Evolutionary conservation across 208 protist genomes (phyloP).

Genomic region (Leishmania braziliensis): DNA sequence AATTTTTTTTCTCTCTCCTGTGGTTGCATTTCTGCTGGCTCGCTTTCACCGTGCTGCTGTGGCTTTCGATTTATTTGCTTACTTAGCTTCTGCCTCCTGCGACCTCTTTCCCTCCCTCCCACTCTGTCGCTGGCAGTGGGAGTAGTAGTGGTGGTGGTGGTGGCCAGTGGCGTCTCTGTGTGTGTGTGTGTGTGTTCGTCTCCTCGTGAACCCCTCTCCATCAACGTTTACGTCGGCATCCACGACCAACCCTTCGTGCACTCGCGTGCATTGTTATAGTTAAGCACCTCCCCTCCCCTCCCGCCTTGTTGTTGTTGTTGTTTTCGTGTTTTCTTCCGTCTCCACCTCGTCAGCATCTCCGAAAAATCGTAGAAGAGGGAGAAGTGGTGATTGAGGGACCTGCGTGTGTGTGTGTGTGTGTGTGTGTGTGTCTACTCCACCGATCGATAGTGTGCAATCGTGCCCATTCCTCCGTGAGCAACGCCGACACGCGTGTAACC

Average conservation of each 20-base stretch:
- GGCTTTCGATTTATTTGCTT: not conserved
- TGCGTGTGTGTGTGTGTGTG: not conserved
- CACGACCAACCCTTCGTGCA: not conserved
- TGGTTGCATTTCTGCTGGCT: not conserved
- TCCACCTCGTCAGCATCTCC: too few relatives aligned
- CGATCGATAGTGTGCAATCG: not conserved
- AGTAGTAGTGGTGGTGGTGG: not conserved
- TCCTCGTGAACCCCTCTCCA: not conserved
- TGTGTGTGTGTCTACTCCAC: slow-evolving; percentile 1
- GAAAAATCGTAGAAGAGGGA: not conserved
- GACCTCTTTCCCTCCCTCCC: not conserved
- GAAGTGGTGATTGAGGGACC: not conserved
- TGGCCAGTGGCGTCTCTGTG: not conserved
- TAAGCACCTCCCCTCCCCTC: not conserved
- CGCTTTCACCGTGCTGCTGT: too few relatives aligned
- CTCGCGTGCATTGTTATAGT: not conserved
- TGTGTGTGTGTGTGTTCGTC: not conserved
- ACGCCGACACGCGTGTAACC: not conserved
- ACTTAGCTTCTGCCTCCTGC: not conserved
- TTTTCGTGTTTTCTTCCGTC: not conserved
- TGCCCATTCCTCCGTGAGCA: not conserved
- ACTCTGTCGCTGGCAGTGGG: not conserved
- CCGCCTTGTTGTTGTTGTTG: not conserved
- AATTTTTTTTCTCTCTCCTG: not conserved
- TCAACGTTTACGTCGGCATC: not conserved